Base-by-base conservation (phyloP, 2,329 filamentous ascomycete genomes). In the Alternaria solani region DNA sequence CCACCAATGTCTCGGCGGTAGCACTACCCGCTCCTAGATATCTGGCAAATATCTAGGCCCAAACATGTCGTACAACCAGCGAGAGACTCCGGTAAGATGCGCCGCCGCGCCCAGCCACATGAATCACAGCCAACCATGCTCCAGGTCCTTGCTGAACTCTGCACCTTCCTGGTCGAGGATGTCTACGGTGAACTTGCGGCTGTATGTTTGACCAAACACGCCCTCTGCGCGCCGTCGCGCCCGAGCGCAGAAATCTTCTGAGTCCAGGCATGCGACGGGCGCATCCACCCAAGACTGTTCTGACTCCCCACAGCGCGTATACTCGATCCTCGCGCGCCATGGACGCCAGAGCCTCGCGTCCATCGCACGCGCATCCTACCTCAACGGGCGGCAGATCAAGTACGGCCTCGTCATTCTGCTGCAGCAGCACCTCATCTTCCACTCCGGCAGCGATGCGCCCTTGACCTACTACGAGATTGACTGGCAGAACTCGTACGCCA, bases 131-230 rank as follows among this genome's bases (percentile, higher is more conserved):
- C 85, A 88, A 76, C 67, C 51, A 34, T 46, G 4, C 46, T 57
- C 86, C 91, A 94, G 92, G 84, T 88, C 81, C 81, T 91, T 69
- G 88, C 91, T 74, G 92, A 97, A 87, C 91, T 98, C 75, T 97
- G 93, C 84, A 87, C 90, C 82, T 88, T 96, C 77, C 86, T 97
- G 65, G 90, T 98, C 65, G 89, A 93, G 76, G 93, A 97, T 77
- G 86, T 92, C 61, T 94, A 95, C 79, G 95, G 95, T 75, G 92
- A 96, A 81, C 88, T 98, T 60, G 93, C 93, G 64, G 92, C 93
- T 77, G 94, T 97, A 91, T 39, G 66, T 67, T 30, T 20, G 39
- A 26, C 20, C 39, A 16, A 32, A 8, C 18, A 30, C 12, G 52
- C 23, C 39, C 39, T 25, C 20, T 54, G 49, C 55, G 49, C 48